Percentiles rank a stretch among this genome's conserved stretches.
These are phyloP conservation scores for Chrysosporium queenslandicum DNA, from an alignment of 2,329 filamentous ascomycete genomes.

Conservation along the genomic window DNA sequence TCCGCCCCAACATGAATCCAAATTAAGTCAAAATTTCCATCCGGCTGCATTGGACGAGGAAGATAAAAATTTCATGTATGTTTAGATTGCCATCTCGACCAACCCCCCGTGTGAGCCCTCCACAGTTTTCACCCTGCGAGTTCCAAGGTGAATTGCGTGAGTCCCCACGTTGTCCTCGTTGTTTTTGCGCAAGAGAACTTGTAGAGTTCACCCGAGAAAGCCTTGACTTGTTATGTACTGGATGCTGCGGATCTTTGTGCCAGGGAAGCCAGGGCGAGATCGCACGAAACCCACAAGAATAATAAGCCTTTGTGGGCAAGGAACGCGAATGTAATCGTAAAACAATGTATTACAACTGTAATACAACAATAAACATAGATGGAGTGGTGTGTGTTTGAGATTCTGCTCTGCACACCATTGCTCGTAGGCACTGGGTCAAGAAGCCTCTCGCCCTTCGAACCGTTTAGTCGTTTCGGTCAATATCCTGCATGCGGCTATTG, in stretches of 20 bases:
- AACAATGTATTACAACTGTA: slow-evolving; percentile 6
- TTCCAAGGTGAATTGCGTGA: no score
- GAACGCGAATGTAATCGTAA: neutral
- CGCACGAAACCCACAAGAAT: neutral
- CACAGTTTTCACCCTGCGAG: neutral
- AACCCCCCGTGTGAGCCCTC: neutral
- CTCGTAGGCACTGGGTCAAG: neutral
- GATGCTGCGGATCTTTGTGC: no score
- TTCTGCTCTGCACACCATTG: neutral
- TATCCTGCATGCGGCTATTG: neutral
- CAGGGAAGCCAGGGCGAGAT: neutral
- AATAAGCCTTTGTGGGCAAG: neutral
- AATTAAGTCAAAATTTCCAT: slow-evolving; percentile 29
- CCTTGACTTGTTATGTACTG: no score
- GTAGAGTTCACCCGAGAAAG: no score
- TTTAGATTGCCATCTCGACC: neutral
- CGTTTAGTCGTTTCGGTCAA: neutral
- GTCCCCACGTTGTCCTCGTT: slow-evolving; percentile 1
- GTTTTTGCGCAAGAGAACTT: no score
- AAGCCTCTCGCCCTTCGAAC: neutral
- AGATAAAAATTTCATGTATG: neutral
- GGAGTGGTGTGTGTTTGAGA: neutral
- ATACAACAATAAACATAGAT: neutral
- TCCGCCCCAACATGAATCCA: slow-evolving; percentile 14
- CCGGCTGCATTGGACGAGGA: neutral